These are phyloP conservation scores for Microcyclospora pomicola DNA, from an alignment of 2,329 filamentous ascomycete genomes.

Conservation along the genomic window DNA sequence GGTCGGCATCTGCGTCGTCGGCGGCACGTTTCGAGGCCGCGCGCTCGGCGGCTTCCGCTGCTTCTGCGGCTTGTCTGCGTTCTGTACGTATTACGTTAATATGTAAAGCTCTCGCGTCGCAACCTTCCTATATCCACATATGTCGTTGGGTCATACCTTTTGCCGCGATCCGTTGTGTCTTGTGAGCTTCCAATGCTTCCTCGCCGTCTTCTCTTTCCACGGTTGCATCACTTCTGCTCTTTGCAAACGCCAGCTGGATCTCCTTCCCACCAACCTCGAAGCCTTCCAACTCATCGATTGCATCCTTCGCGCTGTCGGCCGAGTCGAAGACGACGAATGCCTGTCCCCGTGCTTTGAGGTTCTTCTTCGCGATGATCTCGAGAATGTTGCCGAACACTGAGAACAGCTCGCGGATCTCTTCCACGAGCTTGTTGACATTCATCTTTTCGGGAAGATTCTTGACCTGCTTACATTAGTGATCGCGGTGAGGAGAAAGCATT, in stretches of 20 bases:
- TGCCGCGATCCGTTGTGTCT: slow-evolving; percentile 68
- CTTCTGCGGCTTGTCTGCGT: slow-evolving; percentile 69
- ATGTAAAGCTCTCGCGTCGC: too few relatives aligned
- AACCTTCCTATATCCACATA: slow-evolving; percentile 33
- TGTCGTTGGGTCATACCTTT: slow-evolving; percentile 51
- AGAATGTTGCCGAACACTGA: slow-evolving; percentile 75
- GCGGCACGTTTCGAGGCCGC: slow-evolving; percentile 30
- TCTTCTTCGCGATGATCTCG: slow-evolving; percentile 78
- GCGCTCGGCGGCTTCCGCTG: slow-evolving; percentile 50
- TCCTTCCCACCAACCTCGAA: slow-evolving; percentile 89
- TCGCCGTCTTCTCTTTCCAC: slow-evolving; percentile 59
- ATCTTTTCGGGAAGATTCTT: slow-evolving; percentile 88
- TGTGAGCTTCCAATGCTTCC: slow-evolving; percentile 79
- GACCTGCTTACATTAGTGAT: slow-evolving; percentile 27
- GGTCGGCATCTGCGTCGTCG: slow-evolving; percentile 43
- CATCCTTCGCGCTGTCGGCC: slow-evolving; percentile 61
- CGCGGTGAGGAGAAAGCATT: not conserved
- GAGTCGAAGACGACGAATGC: slow-evolving; percentile 86
- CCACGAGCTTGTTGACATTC: slow-evolving; percentile 63
- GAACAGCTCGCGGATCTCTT: slow-evolving; percentile 64
- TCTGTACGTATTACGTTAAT: slow-evolving; percentile 29
- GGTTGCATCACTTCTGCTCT: slow-evolving; percentile 74
- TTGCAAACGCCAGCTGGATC: slow-evolving; percentile 72
- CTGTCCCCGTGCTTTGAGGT: slow-evolving; percentile 84
- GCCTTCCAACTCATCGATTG: slow-evolving; percentile 79